Conservation (phyloP, 1,139 yeast genomes). For the Yamadazyma oceani region DNA sequence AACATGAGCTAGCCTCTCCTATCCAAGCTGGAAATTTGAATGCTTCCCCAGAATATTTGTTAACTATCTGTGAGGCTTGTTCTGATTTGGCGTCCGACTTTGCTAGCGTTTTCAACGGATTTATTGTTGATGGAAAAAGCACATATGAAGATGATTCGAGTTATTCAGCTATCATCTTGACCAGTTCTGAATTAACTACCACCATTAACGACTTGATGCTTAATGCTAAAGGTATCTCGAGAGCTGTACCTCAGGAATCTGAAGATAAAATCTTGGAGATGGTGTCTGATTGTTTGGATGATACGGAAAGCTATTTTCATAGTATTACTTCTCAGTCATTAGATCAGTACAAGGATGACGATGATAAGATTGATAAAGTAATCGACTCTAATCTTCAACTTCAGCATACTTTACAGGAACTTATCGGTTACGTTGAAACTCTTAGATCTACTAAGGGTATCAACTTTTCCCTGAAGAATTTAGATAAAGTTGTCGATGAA, state of each 20-base stretch:
- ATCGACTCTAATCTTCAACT: conserved; percentile 74
- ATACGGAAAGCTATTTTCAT: conserved; percentile 62
- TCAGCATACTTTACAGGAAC: conserved; percentile 66
- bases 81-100: conserved; percentile 78
- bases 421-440: conserved; percentile 56
- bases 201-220: conserved; percentile 65
- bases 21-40: conserved; percentile 83
- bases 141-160: conserved; percentile 55
- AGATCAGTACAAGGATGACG: conserved; percentile 51
- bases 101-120: conserved; percentile 75
- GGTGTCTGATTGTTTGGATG: conserved; percentile 59
- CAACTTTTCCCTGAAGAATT: conserved; percentile 50
- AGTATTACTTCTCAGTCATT: conserved; percentile 58
- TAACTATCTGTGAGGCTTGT: conserved; percentile 70
- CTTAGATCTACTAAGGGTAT: conserved; percentile 46
- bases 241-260: conserved; percentile 52
- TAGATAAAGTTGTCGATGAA: conserved; percentile 67
- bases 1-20: conserved; percentile 73
- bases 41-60: conserved; percentile 70
- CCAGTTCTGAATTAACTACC: conserved; percentile 67
- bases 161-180: conserved; percentile 54
- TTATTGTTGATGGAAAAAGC: conserved; percentile 73
- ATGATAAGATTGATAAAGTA: conserved; percentile 71
- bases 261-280: conserved; percentile 51
- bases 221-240: conserved; percentile 68